phyloP scores from a whole-genome alignment of 805 yeast genomes.

The Blastobotrys attinorum region DNA sequence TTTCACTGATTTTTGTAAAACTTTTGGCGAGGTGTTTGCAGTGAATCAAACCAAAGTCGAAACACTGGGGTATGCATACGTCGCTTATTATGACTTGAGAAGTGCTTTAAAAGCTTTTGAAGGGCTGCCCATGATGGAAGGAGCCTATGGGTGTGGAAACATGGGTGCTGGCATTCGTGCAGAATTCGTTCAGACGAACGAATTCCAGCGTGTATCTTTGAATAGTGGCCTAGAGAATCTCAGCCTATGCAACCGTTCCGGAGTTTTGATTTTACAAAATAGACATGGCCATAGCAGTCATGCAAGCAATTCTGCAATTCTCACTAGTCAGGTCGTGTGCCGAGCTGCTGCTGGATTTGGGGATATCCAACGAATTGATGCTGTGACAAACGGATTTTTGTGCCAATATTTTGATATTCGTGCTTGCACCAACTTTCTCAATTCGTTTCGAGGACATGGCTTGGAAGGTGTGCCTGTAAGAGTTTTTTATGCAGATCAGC shows the following conservation, averaged over 20 bases:
- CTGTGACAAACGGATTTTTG: slow-evolving; percentile 10
- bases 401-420: slow-evolving; percentile 32
- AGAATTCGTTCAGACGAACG: slow-evolving; percentile 1
- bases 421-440: slow-evolving; percentile 27
- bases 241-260: slow-evolving; percentile 1
- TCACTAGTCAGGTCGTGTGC: not conserved
- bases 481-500: too few relatives aligned
- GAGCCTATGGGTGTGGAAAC: too few relatives aligned
- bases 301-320: slow-evolving; percentile 1
- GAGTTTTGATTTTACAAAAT: slow-evolving; percentile 4
- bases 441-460: too few relatives aligned
- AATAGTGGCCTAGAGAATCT: not conserved
- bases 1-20: slow-evolving; percentile 7
- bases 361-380: not conserved
- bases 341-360: not conserved
- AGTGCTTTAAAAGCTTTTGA: slow-evolving; percentile 6
- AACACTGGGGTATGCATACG: slow-evolving; percentile 5
- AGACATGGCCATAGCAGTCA: too few relatives aligned
- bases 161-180: slow-evolving; percentile 3
- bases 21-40: slow-evolving; percentile 11
- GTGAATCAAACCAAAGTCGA: slow-evolving; percentile 4
- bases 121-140: slow-evolving; percentile 4
- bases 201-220: not conserved
- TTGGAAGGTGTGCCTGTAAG: too few relatives aligned
- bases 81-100: slow-evolving; percentile 10